phyloP scores from a whole-genome alignment of 2,329 filamentous ascomycete species.

The Colletotrichum tropicale region DNA sequence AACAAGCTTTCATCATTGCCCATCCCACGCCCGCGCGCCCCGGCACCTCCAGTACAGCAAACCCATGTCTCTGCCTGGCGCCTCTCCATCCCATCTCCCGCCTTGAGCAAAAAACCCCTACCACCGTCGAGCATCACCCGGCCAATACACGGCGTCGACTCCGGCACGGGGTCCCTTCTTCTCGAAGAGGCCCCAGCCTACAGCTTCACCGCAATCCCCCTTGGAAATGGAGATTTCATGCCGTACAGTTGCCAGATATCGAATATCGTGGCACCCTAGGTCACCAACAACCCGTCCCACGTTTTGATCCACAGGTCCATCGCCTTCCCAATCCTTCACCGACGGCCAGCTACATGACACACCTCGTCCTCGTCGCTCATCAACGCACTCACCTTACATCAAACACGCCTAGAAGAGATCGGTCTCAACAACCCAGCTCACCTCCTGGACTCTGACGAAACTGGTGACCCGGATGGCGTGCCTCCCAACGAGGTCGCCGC shows the following conservation, averaged over 20 bases:
- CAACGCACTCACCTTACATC: background rate
- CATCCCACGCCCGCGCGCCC: background rate
- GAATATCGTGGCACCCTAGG: constrained; percentile 3
- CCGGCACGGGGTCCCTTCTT: constrained; percentile 5
- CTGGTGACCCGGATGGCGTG: background rate
- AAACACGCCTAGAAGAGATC: background rate
- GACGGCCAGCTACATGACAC: background rate
- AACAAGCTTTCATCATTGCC: constrained; percentile 16
- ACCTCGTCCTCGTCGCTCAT: background rate
- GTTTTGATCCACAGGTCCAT: background rate
- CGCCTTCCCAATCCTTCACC: background rate
- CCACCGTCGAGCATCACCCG: background rate
- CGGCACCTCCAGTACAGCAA: background rate
- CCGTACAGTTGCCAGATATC: background rate
- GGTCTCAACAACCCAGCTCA: background rate
- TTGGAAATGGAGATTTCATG: background rate
- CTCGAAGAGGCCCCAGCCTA: background rate
- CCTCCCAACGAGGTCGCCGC: background rate
- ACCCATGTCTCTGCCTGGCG: background rate
- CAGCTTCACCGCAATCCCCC: constrained; percentile 8
- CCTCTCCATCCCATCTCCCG: background rate
- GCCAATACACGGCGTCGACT: constrained; percentile 11
- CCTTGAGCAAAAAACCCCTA: background rate
- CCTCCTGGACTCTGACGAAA: background rate
- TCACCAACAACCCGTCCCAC: constrained; percentile 12